These are phyloP conservation scores for Cordyceps farinosa DNA, from an alignment of 2,329 filamentous ascomycete species.

Conservation along the genomic window DNA sequence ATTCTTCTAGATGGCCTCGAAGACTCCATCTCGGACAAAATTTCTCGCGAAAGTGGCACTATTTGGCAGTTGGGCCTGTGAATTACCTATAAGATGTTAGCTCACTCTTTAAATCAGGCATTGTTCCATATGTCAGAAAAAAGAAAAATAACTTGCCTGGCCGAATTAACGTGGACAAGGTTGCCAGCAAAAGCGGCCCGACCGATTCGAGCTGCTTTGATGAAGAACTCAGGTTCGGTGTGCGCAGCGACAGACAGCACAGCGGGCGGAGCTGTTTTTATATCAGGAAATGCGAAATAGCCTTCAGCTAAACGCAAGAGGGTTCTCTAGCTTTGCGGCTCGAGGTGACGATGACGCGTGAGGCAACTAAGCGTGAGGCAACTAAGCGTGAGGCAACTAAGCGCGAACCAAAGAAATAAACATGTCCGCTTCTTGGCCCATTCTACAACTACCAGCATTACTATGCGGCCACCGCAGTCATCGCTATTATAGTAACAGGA, in stretches of 20 bases:
- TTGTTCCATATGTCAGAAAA: too few species aligned
- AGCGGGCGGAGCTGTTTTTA: background rate
- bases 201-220: background rate
- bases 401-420: too few species aligned
- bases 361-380: background rate
- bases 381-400: background rate
- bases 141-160: background rate
- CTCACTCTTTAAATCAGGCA: background rate
- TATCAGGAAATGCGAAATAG: background rate
- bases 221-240: too few species aligned
- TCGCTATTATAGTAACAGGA: too few species aligned
- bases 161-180: background rate
- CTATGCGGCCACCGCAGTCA: too few species aligned
- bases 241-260: background rate
- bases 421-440: too few species aligned
- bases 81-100: background rate
- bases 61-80: background rate
- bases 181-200: background rate
- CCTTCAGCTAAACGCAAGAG: background rate
- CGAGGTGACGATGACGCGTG: background rate
- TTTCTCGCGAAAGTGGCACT: background rate
- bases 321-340: background rate
- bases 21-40: background rate
- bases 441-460: too few species aligned
- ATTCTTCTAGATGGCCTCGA: background rate